Evolutionary conservation across 352 stramenopile species (phyloP).

Genomic region (Aphanomyces invadans): DNA sequence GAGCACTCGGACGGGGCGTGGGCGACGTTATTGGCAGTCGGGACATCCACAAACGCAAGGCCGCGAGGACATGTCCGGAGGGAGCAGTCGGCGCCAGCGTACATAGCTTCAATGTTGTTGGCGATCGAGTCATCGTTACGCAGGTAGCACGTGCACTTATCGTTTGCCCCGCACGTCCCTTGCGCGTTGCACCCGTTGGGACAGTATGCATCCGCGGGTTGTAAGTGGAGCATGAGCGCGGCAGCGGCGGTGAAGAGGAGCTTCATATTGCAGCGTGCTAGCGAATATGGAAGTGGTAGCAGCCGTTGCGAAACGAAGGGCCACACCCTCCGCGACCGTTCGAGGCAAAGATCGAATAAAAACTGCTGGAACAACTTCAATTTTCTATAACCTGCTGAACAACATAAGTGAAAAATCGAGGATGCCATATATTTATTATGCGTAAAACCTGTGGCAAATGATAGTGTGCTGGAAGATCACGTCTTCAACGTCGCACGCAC

Average conservation of each 20-base stretch:
- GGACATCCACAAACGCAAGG: slow-evolving; percentile 51
- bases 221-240: not conserved
- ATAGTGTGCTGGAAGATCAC: not conserved
- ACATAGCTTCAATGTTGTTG: slow-evolving; percentile 39
- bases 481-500: no score
- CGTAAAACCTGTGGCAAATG: not conserved
- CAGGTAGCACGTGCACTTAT: slow-evolving; percentile 90
- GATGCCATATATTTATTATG: not conserved
- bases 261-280: slow-evolving; percentile 14
- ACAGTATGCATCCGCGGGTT: slow-evolving; percentile 42
- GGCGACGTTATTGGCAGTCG: slow-evolving; percentile 52
- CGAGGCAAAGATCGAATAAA: not conserved
- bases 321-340: not conserved
- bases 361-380: not conserved
- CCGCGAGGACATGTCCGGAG: slow-evolving; percentile 68
- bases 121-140: slow-evolving; percentile 36
- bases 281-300: slow-evolving; percentile 1
- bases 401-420: not conserved
- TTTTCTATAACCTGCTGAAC: not conserved
- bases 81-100: slow-evolving; percentile 69
- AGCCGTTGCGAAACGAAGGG: slow-evolving; percentile 12
- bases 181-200: slow-evolving; percentile 81
- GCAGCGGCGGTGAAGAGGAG: not conserved
- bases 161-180: slow-evolving; percentile 78
- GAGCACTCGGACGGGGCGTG: slow-evolving; percentile 89